phyloP scores from a whole-genome alignment of 257 asterid genomes.

The Gynochthodes officinalis region DNA sequence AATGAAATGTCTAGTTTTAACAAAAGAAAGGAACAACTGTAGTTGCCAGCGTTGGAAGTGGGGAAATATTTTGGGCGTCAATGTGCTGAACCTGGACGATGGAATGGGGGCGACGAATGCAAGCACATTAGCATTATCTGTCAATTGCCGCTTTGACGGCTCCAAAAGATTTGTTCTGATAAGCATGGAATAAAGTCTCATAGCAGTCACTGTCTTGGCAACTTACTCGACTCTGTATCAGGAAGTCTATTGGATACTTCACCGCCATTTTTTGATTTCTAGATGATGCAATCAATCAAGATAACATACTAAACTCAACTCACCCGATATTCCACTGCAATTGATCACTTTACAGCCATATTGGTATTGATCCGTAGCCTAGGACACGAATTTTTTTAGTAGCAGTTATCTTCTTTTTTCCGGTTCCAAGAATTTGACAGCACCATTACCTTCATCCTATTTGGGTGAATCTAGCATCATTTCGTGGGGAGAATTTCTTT shows the following conservation, averaged over 20 bases:
- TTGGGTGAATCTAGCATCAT: neutral
- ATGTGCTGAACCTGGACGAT: neutral
- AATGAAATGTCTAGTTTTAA: no score
- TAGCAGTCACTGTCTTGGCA: neutral
- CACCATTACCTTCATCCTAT: neutral
- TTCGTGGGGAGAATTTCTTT: neutral
- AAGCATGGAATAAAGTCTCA: constrained; percentile 42
- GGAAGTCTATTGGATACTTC: neutral
- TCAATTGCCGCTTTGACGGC: constrained; percentile 15
- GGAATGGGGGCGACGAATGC: constrained; percentile 1
- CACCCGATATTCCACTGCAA: neutral
- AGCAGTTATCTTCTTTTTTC: neutral
- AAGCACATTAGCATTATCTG: neutral
- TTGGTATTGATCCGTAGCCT: constrained; percentile 5
- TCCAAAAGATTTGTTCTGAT: constrained; percentile 24
- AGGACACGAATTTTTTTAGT: neutral
- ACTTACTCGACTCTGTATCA: neutral
- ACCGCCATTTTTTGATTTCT: neutral
- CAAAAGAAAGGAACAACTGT: no score
- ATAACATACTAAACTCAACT: neutral
- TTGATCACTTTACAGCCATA: neutral
- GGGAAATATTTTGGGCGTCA: neutral
- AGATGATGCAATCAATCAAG: constrained; percentile 1
- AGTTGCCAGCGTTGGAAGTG: neutral
- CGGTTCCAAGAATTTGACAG: constrained; percentile 2